Conservation (phyloP, 306 rosid genomes). For the Quercus parvula region DNA sequence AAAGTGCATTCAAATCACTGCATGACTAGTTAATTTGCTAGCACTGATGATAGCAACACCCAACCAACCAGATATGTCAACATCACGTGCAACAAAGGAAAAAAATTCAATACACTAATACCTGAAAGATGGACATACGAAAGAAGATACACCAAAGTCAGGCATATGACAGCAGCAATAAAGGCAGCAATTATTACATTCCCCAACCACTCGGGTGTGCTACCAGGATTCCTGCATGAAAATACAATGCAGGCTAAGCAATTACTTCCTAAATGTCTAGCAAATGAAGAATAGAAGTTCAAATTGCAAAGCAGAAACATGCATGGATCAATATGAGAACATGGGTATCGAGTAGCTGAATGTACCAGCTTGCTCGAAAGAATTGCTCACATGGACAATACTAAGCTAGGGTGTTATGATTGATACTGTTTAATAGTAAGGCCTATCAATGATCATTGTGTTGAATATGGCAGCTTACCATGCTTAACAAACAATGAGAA, state of each 20-base stretch:
- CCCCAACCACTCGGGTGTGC: conserved; percentile 91
- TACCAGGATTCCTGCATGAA: conserved; percentile 81
- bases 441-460: background rate
- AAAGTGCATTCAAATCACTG: background rate
- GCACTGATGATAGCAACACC: background rate
- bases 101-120: conserved; percentile 26
- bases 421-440: background rate
- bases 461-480: background rate
- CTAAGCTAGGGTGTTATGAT: background rate
- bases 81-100: background rate
- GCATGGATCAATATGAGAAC: background rate
- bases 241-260: conserved; percentile 17
- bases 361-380: background rate
- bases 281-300: background rate
- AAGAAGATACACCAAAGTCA: conserved; percentile 86
- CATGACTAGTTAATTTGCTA: background rate
- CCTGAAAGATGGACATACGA: conserved; percentile 96
- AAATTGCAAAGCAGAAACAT: background rate
- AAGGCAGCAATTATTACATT: conserved; percentile 55
- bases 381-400: background rate
- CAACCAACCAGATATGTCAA: conserved; percentile 5
- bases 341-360: background rate
- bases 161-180: conserved; percentile 54
- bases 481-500: background rate
- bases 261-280: conserved; percentile 6